Evolutionary conservation across 257 asterid genomes (phyloP).

Genomic region (Salvia hispanica): DNA sequence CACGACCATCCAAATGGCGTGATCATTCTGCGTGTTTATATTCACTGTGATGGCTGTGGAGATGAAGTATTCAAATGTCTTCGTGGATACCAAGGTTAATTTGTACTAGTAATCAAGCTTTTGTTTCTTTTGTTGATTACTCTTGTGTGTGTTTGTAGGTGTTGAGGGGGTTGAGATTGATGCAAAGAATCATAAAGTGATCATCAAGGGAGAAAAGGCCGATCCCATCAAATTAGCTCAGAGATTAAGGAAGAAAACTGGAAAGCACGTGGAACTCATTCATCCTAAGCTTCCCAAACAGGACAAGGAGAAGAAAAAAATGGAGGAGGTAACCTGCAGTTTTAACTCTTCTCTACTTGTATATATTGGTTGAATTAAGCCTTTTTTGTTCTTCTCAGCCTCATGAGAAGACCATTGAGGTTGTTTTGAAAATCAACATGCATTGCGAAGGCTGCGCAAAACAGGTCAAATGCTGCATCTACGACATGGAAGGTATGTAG

Average conservation of each 20-base stretch:
- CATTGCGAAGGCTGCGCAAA: conserved; percentile 76
- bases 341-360: not conserved
- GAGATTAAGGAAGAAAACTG: conserved; percentile 61
- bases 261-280: conserved; percentile 61
- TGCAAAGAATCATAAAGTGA: conserved; percentile 48
- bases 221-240: conserved; percentile 60
- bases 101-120: not conserved
- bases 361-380: not conserved
- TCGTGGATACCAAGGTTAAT: conserved; percentile 45
- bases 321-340: too few relatives aligned
- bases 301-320: conserved; percentile 31
- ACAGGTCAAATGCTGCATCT: conserved; percentile 59
- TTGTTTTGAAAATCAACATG: conserved; percentile 50
- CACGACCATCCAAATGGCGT: conserved; percentile 16
- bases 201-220: conserved; percentile 53
- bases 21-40: conserved; percentile 44
- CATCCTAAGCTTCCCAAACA: conserved; percentile 45
- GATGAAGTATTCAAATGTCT: conserved; percentile 39
- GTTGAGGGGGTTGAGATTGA: conserved; percentile 63
- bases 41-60: conserved; percentile 55
- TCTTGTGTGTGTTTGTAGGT: conserved; percentile 35
- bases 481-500: conserved; percentile 63
- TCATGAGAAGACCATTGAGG: conserved; percentile 48
- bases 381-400: conserved; percentile 27
- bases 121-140: not conserved